Base-by-base conservation (phyloP, 306 rosid species). In the Glycine soja region DNA sequence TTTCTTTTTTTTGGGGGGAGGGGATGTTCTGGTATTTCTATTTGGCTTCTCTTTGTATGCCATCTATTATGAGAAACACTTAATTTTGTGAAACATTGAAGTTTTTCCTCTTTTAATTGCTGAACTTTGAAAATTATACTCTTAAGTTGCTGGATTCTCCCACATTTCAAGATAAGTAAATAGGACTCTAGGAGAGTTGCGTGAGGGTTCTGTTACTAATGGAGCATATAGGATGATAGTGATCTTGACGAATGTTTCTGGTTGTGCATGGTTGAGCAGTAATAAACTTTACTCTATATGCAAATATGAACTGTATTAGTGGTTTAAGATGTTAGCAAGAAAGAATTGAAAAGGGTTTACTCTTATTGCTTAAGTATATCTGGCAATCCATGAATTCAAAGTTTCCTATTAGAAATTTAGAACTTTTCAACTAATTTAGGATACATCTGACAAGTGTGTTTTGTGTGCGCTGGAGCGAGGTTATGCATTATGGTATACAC, bases 321-420 rank as follows among this genome's bases (percentile, higher is more conserved):
- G 61, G 74, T 84, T 74, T 69, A 42, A 42, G 46, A 42, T 50
- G 76, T 67, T 74, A 34, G 14, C 18, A 10, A 12, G 12, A 57
- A 46, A 42, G 74, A n/a, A 57, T 24, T 42, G 47, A 61, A 30
- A 38, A 18, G 46, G 53, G 73, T 50, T 59, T 61, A n/a, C 34
- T 38, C 54, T 43, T 38, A 61, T 43, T 51, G 42, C 52, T 38
- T 0, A 24, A 51, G 10, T 64, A 43, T 71, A 70, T 42, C 48
- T 58, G 62, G 8, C 67, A 70, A 38, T 38, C 43, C 6, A 38
- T 38, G 43, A 4, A 4, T 38, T 38, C 6, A 38, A 58, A 50
- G 36, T 42, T 68, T 53, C 30, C 30, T 12, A 65, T 38, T 5
- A 38, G 66, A 59, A 59, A 24, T 4, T 5, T 18, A 46, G 12